Evolutionary conservation across 495 filamentous ascomycete genomes (phyloP), one percentile per base, ranked within the genome.

Genomic region (Aspergillus conjunctus): DNA sequence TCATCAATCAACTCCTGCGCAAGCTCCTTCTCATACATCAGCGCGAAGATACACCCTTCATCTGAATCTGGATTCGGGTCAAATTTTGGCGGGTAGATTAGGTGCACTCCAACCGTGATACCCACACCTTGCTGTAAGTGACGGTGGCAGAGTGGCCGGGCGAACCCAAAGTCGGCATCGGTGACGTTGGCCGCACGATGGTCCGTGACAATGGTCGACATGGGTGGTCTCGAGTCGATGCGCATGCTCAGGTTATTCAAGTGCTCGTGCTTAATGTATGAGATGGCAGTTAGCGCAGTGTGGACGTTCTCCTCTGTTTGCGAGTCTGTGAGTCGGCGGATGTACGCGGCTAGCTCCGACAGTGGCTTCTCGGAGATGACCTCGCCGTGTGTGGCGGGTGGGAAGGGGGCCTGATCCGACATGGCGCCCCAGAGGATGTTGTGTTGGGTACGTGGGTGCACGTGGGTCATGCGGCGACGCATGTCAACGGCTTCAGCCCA

Each of bases 41-140:
- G 68, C 31, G 71, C 63, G 57, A 82, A 72, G 62, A 79, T 77
- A 15, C 61, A 68, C 2, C 79, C 79, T 51, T 82, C 75, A 54
- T 80, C 73, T 12, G 71, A 64, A 8, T 63, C 68, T 7, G 54
- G 30, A 14, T 32, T 54, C n/a, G n/a, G n/a, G 0, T 22, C 50
- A 4, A 46, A 51, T 4, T 53, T 59, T 41, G 67, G 60, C 21
- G 68, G 68, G 15, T 70, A 72, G 10, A 72, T 59, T 8, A 68
- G 39, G 15, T 62, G 12, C 0, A 68, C 51, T 12, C 66, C 64
- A 4, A 59, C 39, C 0, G 61, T 61, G 11, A 69, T 30, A 6
- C 34, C n/a, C 22, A 66, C 66, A 8, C 65, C 33, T 64, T 68
- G 68, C 15, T 58, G 30, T 15, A 69, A 60, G 53, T 68, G 66